Evolutionary conservation across 176 grass and related monocot genomes (phyloP), one percentile per base, ranked within the genome.

Genomic region (Triticum dicoccoides): DNA sequence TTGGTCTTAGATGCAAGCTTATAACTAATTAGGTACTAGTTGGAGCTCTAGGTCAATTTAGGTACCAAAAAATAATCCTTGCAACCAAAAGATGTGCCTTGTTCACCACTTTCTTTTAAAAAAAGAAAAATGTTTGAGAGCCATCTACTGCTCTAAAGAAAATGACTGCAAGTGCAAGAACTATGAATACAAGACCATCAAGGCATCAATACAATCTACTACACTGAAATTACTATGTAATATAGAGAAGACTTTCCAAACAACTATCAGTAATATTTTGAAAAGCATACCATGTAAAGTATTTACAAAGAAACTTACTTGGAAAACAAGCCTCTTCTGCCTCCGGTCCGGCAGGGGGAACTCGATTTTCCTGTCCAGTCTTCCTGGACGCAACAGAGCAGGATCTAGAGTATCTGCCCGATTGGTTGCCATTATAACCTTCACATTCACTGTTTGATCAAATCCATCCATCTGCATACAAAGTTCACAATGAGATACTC

Each of bases 401-500:
- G 97, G 97, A 67, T 99, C 97, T 69, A 99, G 80, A 77, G 97
- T 99, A 69, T 99, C 97, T 29, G 97, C 97, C 76, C 97, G 85
- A 73, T 99, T 99, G n/a, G 97, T 99, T 7, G 97, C 97, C 97
- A 99, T 99, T 88, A 99, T 99, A 82, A 99, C 97, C 85, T 99
- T 99, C 66, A 99, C 97, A 88, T 99, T 99, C 42, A 99, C 97
- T 20, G 97, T 99, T 79, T 99, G 97, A 68, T 99, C 97, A 88
- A 99, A 99, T 52, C 97, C 97, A 91, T 99, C 97, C 97, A 99
- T 99, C 97, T 99, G 90, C 23, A 85, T 80, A 84, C 8, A 77
- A 79, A 1, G 83, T 65, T 20, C 52, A 42, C 12, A 25, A 49
- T 49, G 11, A 75, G 34, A 66, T 79, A 80, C 8, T 35, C 34